Conservation (phyloP, 345 rosid species). For the Geranium brycei region DNA sequence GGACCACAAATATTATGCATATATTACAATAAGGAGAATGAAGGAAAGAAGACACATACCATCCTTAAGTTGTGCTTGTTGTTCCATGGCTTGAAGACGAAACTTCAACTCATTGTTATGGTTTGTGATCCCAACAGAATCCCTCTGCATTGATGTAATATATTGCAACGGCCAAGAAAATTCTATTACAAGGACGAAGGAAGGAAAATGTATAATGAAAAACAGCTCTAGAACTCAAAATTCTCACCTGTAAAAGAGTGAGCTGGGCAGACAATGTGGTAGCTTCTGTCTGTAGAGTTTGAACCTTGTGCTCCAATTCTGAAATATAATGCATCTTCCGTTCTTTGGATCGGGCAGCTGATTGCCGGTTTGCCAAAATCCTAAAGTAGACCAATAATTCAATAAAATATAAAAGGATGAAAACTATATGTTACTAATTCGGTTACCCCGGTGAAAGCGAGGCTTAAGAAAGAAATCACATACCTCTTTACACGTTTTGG, state of each 20-base stretch:
- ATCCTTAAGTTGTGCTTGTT: conserved; percentile 85
- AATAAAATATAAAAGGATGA: neutral
- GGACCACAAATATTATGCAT: no score
- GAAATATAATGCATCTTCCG: conserved; percentile 87
- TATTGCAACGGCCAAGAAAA: neutral
- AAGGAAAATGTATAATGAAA: neutral
- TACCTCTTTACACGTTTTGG: conserved; percentile 64
- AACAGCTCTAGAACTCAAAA: neutral
- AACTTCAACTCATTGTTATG: conserved; percentile 90
- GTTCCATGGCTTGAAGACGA: conserved; percentile 97
- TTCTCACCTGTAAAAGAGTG: conserved; percentile 66
- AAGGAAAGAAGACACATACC: conserved; percentile 26
- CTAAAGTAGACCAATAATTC: conserved; percentile 18
- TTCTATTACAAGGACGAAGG: neutral
- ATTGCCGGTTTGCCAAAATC: conserved; percentile 85
- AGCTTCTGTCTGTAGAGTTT: conserved; percentile 91
- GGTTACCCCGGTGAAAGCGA: no score
- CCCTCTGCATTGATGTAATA: conserved; percentile 40
- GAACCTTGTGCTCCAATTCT: conserved; percentile 93
- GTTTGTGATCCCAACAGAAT: conserved; percentile 77
- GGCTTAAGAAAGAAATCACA: no score
- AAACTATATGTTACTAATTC: neutral
- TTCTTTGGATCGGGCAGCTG: conserved; percentile 96
- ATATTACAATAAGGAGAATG: neutral
- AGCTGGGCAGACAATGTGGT: conserved; percentile 93